These are phyloP conservation scores for Aspergillus coremiiformis DNA, from an alignment of 495 filamentous ascomycete species.

Conservation along the genomic window DNA sequence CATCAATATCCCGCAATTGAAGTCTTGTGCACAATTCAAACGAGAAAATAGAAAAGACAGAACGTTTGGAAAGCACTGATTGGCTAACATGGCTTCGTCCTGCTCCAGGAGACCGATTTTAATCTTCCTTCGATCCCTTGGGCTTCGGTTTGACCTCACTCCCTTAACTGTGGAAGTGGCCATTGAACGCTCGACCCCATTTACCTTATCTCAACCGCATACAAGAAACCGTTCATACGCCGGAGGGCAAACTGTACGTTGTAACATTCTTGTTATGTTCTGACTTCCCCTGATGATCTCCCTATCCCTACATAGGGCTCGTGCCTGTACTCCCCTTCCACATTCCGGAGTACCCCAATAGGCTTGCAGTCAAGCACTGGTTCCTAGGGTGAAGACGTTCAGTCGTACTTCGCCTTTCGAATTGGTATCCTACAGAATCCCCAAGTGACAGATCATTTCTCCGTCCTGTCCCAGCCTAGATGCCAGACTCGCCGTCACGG, in stretches of 20 bases:
- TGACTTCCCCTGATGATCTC: constrained; percentile 37
- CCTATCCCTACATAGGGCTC: constrained; percentile 41
- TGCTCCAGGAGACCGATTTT: constrained; percentile 11
- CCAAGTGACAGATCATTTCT: constrained; percentile 42
- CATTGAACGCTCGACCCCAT: constrained; percentile 10
- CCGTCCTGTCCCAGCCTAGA: constrained; percentile 45
- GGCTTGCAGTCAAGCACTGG: constrained; percentile 22
- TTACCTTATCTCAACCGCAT: constrained; percentile 11
- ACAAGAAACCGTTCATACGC: constrained; percentile 20
- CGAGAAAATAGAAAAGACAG: not conserved
- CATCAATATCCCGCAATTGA: constrained; percentile 6
- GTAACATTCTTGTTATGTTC: constrained; percentile 25
- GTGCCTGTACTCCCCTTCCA: constrained; percentile 40
- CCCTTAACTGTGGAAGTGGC: constrained; percentile 23
- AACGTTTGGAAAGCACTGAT: not conserved
- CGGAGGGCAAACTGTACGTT: constrained; percentile 35
- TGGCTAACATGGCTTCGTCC: constrained; percentile 6
- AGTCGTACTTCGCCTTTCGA: constrained; percentile 58
- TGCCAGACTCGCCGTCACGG: constrained; percentile 54
- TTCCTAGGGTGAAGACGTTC: constrained; percentile 61
- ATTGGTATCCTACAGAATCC: constrained; percentile 35
- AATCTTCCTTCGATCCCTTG: constrained; percentile 9
- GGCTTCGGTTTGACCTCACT: constrained; percentile 15
- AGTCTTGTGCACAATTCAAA: not conserved
- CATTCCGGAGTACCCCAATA: constrained; percentile 44